These are phyloP conservation scores for Gentiana straminea DNA, from an alignment of 257 asterid genomes.

Conservation along the genomic window DNA sequence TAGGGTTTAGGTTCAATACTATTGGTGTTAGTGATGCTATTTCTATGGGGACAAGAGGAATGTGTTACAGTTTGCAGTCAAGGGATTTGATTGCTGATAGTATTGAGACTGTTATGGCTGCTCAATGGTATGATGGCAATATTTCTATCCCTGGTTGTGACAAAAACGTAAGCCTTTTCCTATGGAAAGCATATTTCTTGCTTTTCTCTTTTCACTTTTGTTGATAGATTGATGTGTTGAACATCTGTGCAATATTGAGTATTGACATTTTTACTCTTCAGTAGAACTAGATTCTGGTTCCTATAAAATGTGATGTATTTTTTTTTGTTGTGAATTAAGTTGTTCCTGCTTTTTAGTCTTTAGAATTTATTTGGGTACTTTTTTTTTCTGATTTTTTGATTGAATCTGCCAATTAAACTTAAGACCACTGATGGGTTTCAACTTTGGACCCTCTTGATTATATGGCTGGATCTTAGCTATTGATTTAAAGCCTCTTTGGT, in stretches of 20 bases:
- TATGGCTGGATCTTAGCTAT: no score
- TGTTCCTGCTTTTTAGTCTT: not conserved
- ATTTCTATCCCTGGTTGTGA: slow-evolving; percentile 96
- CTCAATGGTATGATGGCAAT: slow-evolving; percentile 98
- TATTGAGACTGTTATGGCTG: slow-evolving; percentile 96
- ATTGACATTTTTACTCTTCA: no score
- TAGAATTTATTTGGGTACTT: no score
- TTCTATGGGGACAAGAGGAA: slow-evolving; percentile 97
- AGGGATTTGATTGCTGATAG: slow-evolving; percentile 99
- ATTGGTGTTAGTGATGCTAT: slow-evolving; percentile 97
- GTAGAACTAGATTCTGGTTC: no score
- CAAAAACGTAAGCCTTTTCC: slow-evolving; percentile 57
- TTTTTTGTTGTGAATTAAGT: not conserved
- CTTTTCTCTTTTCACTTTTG: not conserved
- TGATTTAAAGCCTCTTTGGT: no score
- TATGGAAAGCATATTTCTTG: not conserved
- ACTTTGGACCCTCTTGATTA: no score
- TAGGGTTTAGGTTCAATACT: slow-evolving; percentile 88
- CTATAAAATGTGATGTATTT: no score
- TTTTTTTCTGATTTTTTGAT: not conserved
- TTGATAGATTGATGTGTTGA: not conserved
- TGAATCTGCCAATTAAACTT: no score
- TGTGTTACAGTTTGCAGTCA: slow-evolving; percentile 94
- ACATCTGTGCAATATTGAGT: not conserved
- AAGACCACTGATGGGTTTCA: no score